phyloP scores from a whole-genome alignment of 768 basidiomycete species.

The Auriscalpium vulgare region DNA sequence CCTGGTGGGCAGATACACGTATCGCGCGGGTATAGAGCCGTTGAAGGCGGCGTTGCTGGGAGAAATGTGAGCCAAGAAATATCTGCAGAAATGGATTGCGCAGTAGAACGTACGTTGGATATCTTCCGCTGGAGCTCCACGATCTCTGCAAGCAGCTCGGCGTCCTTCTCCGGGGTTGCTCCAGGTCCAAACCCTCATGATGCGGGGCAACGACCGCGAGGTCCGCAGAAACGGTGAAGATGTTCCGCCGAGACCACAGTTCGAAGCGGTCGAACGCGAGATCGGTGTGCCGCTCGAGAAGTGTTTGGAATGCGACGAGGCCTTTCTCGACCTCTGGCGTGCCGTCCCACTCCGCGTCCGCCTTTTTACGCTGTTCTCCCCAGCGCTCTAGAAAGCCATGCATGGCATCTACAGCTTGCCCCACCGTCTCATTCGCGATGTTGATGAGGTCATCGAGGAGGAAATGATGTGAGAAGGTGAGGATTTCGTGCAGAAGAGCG shows the following conservation, averaged over 20 bases:
- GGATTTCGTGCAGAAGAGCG: conserved; percentile 59
- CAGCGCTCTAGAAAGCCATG: conserved; percentile 70
- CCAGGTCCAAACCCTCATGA: conserved; percentile 65
- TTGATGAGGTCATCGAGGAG: conserved; percentile 85
- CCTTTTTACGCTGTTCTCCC: conserved; percentile 56
- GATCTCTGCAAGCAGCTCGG: conserved; percentile 53
- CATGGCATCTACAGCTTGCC: conserved; percentile 71
- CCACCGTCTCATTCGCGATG: conserved; percentile 70
- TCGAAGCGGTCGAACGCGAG: conserved; percentile 90
- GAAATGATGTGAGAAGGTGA: conserved; percentile 79
- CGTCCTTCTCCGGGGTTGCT: conserved; percentile 45
- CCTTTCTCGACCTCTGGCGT: conserved; percentile 73
- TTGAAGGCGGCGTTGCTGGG: conserved; percentile 60
- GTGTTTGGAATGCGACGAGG: conserved; percentile 78
- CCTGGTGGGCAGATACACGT: conserved; percentile 37
- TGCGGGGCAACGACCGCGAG: conserved; percentile 69
- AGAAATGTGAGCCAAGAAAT: background rate
- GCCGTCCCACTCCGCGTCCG: conserved; percentile 44
- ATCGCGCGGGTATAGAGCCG: conserved; percentile 48
- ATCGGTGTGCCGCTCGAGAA: conserved; percentile 83
- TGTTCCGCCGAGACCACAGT: conserved; percentile 82
- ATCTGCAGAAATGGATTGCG: conserved; percentile 1
- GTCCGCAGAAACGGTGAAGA: conserved; percentile 68
- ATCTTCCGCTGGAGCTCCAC: conserved; percentile 59
- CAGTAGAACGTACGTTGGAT: conserved; percentile 48